Percentiles rank a stretch among this genome's conserved stretches.
Conservation (phyloP, 164 flowering plant species). For the Berberis thunbergii region DNA sequence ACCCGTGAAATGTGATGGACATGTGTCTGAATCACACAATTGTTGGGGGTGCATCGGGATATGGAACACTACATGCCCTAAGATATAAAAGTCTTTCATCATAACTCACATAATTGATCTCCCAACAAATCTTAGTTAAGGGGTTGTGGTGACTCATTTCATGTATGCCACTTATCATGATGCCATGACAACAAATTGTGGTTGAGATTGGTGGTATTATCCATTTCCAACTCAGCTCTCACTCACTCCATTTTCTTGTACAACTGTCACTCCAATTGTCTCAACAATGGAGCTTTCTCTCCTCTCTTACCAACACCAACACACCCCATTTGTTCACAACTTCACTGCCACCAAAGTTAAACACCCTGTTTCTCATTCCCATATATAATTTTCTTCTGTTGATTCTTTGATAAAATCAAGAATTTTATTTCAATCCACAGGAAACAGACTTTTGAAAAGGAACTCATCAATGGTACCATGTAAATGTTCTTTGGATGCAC, state of each 20-base stretch:
- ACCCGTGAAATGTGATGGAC: too few relatives aligned
- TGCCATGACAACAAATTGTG: neutral
- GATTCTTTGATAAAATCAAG: neutral
- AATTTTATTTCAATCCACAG: conserved; percentile 18
- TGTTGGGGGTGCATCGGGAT: too few relatives aligned
- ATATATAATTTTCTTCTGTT: neutral
- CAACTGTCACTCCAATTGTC: conserved; percentile 3
- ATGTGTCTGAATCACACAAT: too few relatives aligned
- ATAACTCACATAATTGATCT: too few relatives aligned
- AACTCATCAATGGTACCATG: conserved; percentile 19
- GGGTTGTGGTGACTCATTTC: too few relatives aligned
- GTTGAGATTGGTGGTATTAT: conserved; percentile 11
- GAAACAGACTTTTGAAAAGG: conserved; percentile 10
- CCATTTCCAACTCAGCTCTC: neutral
- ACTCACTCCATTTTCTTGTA: neutral
- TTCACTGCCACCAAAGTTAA: too few relatives aligned
- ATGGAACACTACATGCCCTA: too few relatives aligned
- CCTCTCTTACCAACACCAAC: conserved; percentile 13
- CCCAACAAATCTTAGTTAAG: too few relatives aligned
- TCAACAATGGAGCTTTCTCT: conserved; percentile 28
- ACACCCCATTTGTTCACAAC: neutral
- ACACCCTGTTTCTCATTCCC: too few relatives aligned
- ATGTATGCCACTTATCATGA: neutral
- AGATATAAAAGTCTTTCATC: too few relatives aligned
- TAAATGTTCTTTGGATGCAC: conserved; percentile 27